Conservation (phyloP, 176 grass and related monocot species). For the Rhynchospora breviuscula region DNA sequence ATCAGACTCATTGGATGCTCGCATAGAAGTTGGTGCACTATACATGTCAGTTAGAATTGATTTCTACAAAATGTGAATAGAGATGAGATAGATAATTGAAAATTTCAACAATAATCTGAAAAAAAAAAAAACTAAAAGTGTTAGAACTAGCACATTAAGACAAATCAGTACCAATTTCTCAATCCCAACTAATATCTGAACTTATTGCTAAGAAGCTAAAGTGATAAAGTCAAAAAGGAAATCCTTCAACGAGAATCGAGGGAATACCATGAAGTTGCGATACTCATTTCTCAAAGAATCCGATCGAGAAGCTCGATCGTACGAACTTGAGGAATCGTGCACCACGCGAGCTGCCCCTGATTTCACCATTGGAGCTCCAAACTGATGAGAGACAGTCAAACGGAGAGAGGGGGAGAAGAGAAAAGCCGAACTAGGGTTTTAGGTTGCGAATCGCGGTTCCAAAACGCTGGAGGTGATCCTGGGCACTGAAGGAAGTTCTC, state of each 20-base stretch:
- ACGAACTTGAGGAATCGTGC: slow-evolving; percentile 31
- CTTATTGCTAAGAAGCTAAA: background rate
- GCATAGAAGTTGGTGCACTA: slow-evolving; percentile 29
- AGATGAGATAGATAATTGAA: background rate
- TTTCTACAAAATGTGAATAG: slow-evolving; percentile 32
- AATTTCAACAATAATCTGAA: slow-evolving; percentile 2
- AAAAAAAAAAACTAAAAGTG: background rate
- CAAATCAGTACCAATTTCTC: background rate
- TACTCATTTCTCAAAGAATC: slow-evolving; percentile 19
- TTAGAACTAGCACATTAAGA: background rate
- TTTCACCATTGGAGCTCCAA: slow-evolving; percentile 31
- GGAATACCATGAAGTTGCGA: slow-evolving; percentile 38
- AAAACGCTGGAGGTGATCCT: no score
- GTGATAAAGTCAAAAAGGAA: background rate
- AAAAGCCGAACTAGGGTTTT: no score
- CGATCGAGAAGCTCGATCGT: slow-evolving; percentile 5
- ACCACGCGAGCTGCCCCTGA: slow-evolving; percentile 32
- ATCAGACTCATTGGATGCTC: slow-evolving; percentile 39
- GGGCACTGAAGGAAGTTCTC: no score
- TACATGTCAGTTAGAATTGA: slow-evolving; percentile 82
- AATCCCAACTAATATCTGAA: background rate
- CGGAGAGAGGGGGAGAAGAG: background rate
- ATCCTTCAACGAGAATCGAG: background rate
- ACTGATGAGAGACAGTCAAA: background rate
- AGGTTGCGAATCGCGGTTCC: no score